Conservation (phyloP, 2,329 filamentous ascomycete species). For the Tolypocladium album region DNA sequence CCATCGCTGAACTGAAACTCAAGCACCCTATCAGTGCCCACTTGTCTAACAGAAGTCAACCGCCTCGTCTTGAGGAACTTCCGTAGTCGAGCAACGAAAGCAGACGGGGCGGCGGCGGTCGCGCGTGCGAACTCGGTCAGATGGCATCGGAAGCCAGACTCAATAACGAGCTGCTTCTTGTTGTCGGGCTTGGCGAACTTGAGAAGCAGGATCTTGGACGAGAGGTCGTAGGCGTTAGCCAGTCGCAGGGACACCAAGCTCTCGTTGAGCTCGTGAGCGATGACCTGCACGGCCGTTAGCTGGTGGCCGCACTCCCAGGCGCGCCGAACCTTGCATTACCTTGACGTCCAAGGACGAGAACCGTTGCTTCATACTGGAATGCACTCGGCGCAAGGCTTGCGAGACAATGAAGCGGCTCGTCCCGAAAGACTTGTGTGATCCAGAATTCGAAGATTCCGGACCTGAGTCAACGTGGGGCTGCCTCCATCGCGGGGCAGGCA, state of each 20-base stretch:
- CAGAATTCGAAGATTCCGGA: not conserved
- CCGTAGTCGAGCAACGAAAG: conserved; percentile 74
- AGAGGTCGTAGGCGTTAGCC: conserved; percentile 92
- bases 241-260: conserved; percentile 70
- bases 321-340: conserved; percentile 23
- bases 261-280: conserved; percentile 81
- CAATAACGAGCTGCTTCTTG: conserved; percentile 83
- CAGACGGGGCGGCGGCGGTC: conserved; percentile 72
- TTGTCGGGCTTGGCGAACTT: conserved; percentile 88
- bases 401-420: not conserved
- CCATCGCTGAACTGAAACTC: conserved; percentile 92
- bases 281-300: conserved; percentile 49
- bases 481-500: conserved; percentile 5
- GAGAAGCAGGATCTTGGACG: conserved; percentile 86
- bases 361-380: conserved; percentile 58
- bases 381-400: not conserved
- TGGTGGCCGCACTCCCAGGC: not conserved
- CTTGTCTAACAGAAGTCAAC: conserved; percentile 69
- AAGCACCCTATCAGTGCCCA: conserved; percentile 88
- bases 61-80: conserved; percentile 82
- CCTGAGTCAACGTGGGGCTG: conserved; percentile 4
- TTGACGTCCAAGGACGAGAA: conserved; percentile 74
- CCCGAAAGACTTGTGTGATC: not conserved
- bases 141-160: conserved; percentile 93
- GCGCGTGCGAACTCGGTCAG: conserved; percentile 83